Conservation (phyloP, 768 basidiomycete species). For the Brasilioporus rufonigricans region DNA sequence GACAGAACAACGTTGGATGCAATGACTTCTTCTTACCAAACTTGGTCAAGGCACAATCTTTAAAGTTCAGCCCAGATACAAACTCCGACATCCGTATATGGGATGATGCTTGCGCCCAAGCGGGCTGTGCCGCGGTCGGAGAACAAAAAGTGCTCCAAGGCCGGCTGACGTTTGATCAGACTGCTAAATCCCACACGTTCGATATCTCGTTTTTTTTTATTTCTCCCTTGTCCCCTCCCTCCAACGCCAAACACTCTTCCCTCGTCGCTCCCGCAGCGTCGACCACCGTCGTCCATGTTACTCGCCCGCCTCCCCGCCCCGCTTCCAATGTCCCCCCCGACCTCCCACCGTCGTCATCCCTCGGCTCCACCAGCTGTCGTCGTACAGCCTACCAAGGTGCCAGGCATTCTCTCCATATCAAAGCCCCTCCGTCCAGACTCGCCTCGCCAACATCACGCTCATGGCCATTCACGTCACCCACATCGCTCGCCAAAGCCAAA, state of each 20-base stretch:
- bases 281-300: conserved; percentile 33
- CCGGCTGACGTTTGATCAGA: conserved; percentile 30
- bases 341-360: conserved; percentile 59
- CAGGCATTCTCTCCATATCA: conserved; percentile 69
- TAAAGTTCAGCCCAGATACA: conserved; percentile 30
- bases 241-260: background rate
- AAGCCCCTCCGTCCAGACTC: conserved; percentile 44
- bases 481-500: conserved; percentile 39
- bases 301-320: conserved; percentile 40
- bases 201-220: conserved; percentile 25
- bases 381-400: conserved; percentile 70
- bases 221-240: background rate
- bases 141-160: conserved; percentile 32
- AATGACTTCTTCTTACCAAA: background rate
- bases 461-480: conserved; percentile 33
- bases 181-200: conserved; percentile 24
- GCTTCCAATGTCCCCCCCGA: conserved; percentile 29
- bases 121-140: conserved; percentile 33
- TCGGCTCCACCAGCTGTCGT: conserved; percentile 67
- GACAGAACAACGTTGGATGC: conserved; percentile 23
- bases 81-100: conserved; percentile 21
- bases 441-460: conserved; percentile 36
- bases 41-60: conserved; percentile 1
- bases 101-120: conserved; percentile 23
- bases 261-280: conserved; percentile 14